Evolutionary conservation across 371 early-diverging fungal species (phyloP), one percentile per base, ranked within the genome.

Genomic region (Mucor plumbeus): DNA sequence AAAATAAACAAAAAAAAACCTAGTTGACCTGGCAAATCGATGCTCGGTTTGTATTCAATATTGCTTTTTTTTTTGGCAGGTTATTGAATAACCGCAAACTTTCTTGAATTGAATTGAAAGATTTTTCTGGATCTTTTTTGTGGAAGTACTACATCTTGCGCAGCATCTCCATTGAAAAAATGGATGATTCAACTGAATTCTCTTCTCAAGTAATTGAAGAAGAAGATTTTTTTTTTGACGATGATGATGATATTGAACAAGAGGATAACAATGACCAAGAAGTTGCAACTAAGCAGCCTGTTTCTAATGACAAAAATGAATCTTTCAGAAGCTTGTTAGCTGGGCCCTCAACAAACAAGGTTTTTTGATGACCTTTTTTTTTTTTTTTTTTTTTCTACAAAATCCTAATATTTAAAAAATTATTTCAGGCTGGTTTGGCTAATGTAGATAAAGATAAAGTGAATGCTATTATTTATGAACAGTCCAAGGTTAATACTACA

Each of bases 391-490:
- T 15, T 58, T 11, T 53, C 3, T 48, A n/a, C 14, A 2, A 50
- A n/a, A n/a, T 36, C 11, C 36, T 48, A 19, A 63, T 26, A 14
- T 0, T 3, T 26, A n/a, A 38, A 38, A 5, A 38, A 38, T 11
- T 38, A 38, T 38, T 34, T 19, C 65, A 88, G 76, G 86, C 87
- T 14, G 87, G 89, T 0, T 56, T 86, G 56, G 72, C 73, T 3
- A 48, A 48, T 40, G 68, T 81, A 0, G 83, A 86, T 63, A 81
- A 80, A 55, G 79, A 78, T 0, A 77, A 75, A 61, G 76, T 87
- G 9, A 81, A 83, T 57, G 64, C 72, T 21, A 72, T 85, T 34
- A 85, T 89, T n/a, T 89, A 87, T 59, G 87, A 89, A 64, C 77
- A 80, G 8, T 87, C 89, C 33, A 88, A 88, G 74, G 88, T 82